These are phyloP conservation scores for Corrigiola litoralis DNA, from an alignment of 179 eudicot genomes.

Conservation along the genomic window DNA sequence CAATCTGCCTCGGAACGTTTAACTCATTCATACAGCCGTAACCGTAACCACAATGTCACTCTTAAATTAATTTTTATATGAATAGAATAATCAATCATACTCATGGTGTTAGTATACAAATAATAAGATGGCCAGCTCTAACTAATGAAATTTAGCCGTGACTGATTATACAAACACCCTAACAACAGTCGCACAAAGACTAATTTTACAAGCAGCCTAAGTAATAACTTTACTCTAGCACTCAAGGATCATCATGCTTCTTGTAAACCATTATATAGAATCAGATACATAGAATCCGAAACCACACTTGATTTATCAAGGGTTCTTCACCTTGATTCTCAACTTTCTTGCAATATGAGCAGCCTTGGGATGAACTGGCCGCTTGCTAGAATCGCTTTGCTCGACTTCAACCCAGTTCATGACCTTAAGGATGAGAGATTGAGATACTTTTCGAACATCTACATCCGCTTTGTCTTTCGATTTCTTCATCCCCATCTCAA, in stretches of 20 bases:
- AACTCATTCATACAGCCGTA: too few species aligned
- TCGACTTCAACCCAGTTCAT: conserved; percentile 94
- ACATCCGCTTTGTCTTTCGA: conserved; percentile 41
- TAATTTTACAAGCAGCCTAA: neutral
- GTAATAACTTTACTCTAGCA: neutral
- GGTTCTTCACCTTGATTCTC: conserved; percentile 90
- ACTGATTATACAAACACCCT: neutral
- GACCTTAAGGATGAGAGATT: conserved; percentile 65
- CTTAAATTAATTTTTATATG: too few species aligned
- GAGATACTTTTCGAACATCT: conserved; percentile 59
- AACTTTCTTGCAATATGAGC: conserved; percentile 75
- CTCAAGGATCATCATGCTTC: neutral
- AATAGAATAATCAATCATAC: too few species aligned
- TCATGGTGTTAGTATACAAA: too few species aligned
- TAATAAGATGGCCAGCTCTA: too few species aligned
- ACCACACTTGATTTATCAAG: conserved; percentile 29
- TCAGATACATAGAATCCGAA: neutral
- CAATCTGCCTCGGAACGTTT: too few species aligned
- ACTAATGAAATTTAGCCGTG: neutral
- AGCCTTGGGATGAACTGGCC: conserved; percentile 80
- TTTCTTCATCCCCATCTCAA: conserved; percentile 68
- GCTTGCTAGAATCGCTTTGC: conserved; percentile 65
- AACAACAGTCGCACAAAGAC: neutral
- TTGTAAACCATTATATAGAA: neutral
- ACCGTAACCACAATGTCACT: too few species aligned